These are phyloP conservation scores for Pouteria glomerata DNA, from an alignment of 148 eudicot species.

Conservation along the genomic window DNA sequence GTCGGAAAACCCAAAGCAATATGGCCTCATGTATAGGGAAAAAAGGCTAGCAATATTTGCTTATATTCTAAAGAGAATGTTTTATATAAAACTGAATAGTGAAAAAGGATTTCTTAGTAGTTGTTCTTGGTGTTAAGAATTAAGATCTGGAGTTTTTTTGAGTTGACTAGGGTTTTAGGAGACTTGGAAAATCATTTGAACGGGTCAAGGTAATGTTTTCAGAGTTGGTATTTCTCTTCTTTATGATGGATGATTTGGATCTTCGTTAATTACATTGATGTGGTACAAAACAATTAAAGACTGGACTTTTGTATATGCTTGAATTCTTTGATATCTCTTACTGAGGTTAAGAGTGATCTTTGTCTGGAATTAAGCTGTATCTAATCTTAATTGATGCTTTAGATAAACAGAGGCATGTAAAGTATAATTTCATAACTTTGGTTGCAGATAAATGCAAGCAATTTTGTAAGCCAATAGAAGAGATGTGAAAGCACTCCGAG, in stretches of 20 bases:
- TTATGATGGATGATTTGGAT: not conserved
- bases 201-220: not conserved
- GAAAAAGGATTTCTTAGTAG: not conserved
- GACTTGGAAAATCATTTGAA: not conserved
- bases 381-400: too few species aligned
- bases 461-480: not conserved
- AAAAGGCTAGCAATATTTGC: not conserved
- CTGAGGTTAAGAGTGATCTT: not conserved
- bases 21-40: not conserved
- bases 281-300: not conserved
- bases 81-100: not conserved
- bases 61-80: not conserved
- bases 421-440: not conserved
- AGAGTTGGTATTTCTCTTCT: too few species aligned
- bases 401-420: not conserved
- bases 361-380: not conserved
- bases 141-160: not conserved
- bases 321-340: not conserved
- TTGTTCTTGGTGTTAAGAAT: not conserved
- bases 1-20: not conserved
- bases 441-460: conserved; percentile 6
- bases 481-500: not conserved
- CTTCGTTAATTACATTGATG: not conserved
- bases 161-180: not conserved
- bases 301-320: not conserved